A percentile compares a stretch with the other conserved stretches of the same genome.
phyloP scores from a whole-genome alignment of 148 eudicot genomes.

The Camellia granthamiana region DNA sequence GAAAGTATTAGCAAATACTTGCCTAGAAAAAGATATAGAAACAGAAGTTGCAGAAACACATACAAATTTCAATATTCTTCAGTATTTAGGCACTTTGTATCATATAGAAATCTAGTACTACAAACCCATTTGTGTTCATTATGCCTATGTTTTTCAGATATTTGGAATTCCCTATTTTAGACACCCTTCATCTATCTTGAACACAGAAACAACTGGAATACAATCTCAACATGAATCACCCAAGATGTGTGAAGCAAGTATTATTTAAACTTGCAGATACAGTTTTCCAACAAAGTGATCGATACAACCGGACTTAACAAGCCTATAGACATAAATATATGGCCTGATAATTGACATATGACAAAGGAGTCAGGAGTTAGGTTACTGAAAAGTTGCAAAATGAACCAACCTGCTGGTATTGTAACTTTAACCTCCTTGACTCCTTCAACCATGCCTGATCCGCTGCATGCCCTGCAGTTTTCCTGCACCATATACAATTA shows the following conservation, averaged over 20 bases:
- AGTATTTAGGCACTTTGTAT: neutral
- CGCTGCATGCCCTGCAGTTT: constrained; percentile 63
- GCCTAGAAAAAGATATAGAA: neutral
- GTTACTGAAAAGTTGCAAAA: neutral
- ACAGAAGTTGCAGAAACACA: neutral
- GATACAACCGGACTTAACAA: neutral
- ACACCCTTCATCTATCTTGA: neutral
- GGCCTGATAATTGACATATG: neutral
- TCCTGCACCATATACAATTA: constrained; percentile 40
- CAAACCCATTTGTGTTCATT: neutral
- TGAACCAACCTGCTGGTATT: constrained; percentile 73
- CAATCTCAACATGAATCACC: neutral
- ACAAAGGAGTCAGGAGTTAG: neutral
- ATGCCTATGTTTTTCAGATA: neutral
- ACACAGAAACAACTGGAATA: neutral
- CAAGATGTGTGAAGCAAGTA: neutral
- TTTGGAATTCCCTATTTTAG: neutral
- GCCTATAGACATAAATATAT: neutral
- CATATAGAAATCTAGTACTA: neutral
- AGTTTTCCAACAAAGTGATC: neutral
- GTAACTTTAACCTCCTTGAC: constrained; percentile 64
- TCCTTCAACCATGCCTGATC: constrained; percentile 72
- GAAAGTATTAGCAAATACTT: neutral
- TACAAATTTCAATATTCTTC: neutral
- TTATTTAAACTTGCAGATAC: neutral